These are phyloP conservation scores for Wickerhamiella hasegawae DNA, from an alignment of 805 yeast species.

Conservation along the genomic window DNA sequence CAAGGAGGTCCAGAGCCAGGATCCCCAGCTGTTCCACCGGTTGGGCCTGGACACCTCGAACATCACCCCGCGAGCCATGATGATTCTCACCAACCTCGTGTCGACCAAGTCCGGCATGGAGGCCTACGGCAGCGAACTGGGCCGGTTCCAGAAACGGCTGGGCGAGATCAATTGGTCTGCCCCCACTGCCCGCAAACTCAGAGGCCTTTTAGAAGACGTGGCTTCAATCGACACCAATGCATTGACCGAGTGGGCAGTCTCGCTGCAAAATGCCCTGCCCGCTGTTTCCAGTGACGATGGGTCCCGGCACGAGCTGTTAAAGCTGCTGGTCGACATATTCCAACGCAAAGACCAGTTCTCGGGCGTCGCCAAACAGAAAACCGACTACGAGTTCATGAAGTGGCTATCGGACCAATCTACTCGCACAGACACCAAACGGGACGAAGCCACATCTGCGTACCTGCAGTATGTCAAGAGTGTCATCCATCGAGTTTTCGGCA, in stretches of 20 bases:
- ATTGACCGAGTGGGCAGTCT: neutral
- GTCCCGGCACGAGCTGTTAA: neutral
- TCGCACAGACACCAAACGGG: neutral
- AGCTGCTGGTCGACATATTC: neutral
- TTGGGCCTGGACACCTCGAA: conserved; percentile 1
- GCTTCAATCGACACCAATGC: neutral
- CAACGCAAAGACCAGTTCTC: neutral
- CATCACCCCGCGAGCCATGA: neutral
- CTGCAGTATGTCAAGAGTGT: conserved; percentile 3
- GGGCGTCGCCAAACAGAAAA: neutral
- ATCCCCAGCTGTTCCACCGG: conserved; percentile 1
- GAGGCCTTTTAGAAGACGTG: conserved; percentile 4
- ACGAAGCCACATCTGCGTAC: neutral
- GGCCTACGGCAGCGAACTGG: conserved; percentile 13
- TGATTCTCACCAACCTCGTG: conserved; percentile 2
- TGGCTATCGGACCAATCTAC: conserved; percentile 2
- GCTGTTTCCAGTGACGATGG: neutral
- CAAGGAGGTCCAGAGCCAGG: conserved; percentile 3
- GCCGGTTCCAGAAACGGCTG: conserved; percentile 7
- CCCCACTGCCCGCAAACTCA: conserved; percentile 1
- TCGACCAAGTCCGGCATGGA: conserved; percentile 11
- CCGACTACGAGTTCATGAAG: conserved; percentile 1
- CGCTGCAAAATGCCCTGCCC: neutral
- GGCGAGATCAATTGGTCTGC: conserved; percentile 1
- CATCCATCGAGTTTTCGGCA: conserved; percentile 8